phyloP scores from a whole-genome alignment of 768 basidiomycete genomes.

The Podaxis mareebaensis region DNA sequence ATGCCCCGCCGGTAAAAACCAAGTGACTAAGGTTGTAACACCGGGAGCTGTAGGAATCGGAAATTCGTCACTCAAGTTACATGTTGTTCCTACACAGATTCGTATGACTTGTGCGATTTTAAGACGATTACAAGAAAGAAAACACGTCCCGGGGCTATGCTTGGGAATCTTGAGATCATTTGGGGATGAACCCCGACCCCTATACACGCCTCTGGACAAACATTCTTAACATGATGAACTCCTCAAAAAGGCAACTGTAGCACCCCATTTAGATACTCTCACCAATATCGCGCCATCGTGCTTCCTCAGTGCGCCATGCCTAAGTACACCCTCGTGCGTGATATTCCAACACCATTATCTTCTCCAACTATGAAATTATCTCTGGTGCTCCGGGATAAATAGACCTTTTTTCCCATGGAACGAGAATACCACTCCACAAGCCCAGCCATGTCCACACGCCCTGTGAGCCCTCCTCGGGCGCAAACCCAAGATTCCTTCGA shows the following conservation, averaged over 20 bases:
- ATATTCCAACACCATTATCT: neutral
- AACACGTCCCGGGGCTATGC: neutral
- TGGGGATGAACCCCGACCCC: neutral
- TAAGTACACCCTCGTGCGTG: neutral
- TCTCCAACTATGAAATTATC: too few relatives aligned
- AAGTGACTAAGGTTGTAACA: slow-evolving; percentile 9
- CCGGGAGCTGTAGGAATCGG: slow-evolving; percentile 11
- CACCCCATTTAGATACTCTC: slow-evolving; percentile 12
- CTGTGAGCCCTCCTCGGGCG: slow-evolving; percentile 14
- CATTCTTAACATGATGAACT: neutral
- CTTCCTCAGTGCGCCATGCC: slow-evolving; percentile 19
- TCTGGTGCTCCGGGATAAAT: slow-evolving; percentile 4
- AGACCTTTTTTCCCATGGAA: neutral
- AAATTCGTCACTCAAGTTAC: neutral
- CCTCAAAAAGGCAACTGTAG: neutral
- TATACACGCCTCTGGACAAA: neutral
- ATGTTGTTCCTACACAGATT: neutral
- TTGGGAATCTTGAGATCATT: neutral
- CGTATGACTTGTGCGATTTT: neutral
- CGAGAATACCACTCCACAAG: neutral
- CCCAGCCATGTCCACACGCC: neutral
- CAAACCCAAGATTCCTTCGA: slow-evolving; percentile 2
- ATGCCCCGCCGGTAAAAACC: slow-evolving; percentile 62
- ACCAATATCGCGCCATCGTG: slow-evolving; percentile 19
- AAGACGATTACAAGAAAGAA: neutral